Percentiles rank a stretch among this genome's conserved stretches.
phyloP scores from a whole-genome alignment of 2,329 filamentous ascomycete species.

The Microdochium bolleyi region DNA sequence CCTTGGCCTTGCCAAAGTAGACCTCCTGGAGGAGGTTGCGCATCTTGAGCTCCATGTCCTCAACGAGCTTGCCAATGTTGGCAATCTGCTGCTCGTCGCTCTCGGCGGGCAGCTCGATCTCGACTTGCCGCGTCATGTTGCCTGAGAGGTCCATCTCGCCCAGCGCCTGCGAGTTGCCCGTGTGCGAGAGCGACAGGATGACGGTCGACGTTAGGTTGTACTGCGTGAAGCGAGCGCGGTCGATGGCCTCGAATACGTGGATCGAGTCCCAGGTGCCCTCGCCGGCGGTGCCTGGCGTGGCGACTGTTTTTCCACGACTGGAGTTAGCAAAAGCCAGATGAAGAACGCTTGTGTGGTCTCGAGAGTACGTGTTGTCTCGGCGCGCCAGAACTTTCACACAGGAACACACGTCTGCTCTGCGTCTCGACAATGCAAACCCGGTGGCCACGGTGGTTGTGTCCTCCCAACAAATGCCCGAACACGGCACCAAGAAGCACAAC shows the following conservation, averaged over 20 bases:
- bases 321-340: no score
- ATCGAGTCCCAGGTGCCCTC: slow-evolving; percentile 95
- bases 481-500: neutral
- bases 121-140: slow-evolving; percentile 96
- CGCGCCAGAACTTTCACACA: no score
- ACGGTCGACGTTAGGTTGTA: slow-evolving; percentile 98
- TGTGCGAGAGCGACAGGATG: slow-evolving; percentile 76
- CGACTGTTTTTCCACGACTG: slow-evolving; percentile 37
- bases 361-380: no score
- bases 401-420: no score
- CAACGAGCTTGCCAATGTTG: slow-evolving; percentile 88
- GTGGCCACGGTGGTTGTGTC: no score
- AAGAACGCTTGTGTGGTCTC: no score
- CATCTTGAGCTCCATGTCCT: slow-evolving; percentile 99
- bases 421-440: no score
- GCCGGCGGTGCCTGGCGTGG: slow-evolving; percentile 54
- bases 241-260: slow-evolving; percentile 95
- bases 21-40: slow-evolving; percentile 96
- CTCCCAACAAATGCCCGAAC: no score
- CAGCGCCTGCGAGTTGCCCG: slow-evolving; percentile 40
- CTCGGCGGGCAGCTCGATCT: slow-evolving; percentile 83
- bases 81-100: slow-evolving; percentile 89
- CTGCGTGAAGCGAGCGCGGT: slow-evolving; percentile 83
- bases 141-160: slow-evolving; percentile 89
- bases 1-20: slow-evolving; percentile 98